These are phyloP conservation scores for Xylogone sp. DNA, from an alignment of 2,329 filamentous ascomycete species.

Conservation along the genomic window DNA sequence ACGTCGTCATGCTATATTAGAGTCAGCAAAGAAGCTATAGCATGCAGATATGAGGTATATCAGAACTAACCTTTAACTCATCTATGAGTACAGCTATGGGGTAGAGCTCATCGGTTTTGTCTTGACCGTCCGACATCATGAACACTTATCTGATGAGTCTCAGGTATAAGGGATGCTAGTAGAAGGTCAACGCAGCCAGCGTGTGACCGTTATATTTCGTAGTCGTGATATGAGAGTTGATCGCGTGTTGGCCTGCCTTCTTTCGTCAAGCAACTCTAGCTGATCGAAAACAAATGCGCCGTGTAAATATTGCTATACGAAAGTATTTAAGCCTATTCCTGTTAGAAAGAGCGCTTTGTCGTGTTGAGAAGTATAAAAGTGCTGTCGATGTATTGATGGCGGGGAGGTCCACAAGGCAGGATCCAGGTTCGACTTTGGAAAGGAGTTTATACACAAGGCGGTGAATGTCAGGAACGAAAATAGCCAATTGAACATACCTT, in stretches of 20 bases:
- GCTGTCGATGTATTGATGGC: background rate
- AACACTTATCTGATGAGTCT: slow-evolving; percentile 28
- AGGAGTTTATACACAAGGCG: background rate
- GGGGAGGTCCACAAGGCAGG: background rate
- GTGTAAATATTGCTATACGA: background rate
- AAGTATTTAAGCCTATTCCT: background rate
- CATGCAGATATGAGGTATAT: slow-evolving; percentile 7
- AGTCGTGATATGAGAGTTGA: slow-evolving; percentile 17
- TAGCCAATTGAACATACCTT: slow-evolving; percentile 23
- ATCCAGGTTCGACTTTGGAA: background rate
- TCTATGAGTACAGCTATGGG: slow-evolving; percentile 99
- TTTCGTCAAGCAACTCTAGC: slow-evolving; percentile 8
- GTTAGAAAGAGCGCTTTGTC: background rate
- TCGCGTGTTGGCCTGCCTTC: slow-evolving; percentile 24
- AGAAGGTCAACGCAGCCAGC: slow-evolving; percentile 24
- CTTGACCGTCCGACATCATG: slow-evolving; percentile 84
- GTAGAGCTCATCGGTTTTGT: slow-evolving; percentile 97
- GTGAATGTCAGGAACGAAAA: background rate
- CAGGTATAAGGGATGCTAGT: slow-evolving; percentile 24
- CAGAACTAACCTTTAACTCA: slow-evolving; percentile 81
- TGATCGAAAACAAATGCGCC: background rate
- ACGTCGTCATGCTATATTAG: slow-evolving; percentile 87
- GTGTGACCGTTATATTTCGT: slow-evolving; percentile 28
- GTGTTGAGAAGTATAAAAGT: background rate
- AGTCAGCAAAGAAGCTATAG: slow-evolving; percentile 14